phyloP scores from a whole-genome alignment of 768 basidiomycete genomes.

The Tricholoma terreum region DNA sequence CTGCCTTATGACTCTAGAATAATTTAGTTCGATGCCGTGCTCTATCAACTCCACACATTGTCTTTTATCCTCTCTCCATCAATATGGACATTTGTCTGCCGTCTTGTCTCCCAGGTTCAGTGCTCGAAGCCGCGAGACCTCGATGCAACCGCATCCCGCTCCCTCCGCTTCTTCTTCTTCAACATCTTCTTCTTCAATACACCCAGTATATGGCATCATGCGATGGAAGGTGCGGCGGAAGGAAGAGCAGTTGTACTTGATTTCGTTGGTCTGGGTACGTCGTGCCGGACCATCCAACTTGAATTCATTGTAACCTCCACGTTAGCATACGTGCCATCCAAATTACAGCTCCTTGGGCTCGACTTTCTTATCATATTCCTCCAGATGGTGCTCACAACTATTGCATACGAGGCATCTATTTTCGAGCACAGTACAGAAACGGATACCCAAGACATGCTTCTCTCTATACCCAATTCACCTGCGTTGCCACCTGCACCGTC shows the following conservation, averaged over 20 bases:
- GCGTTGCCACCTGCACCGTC: conserved; percentile 19
- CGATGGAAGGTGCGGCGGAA: conserved; percentile 46
- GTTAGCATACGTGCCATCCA: conserved; percentile 61
- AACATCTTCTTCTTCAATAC: conserved; percentile 57
- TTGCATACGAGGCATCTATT: conserved; percentile 63
- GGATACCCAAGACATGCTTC: conserved; percentile 38
- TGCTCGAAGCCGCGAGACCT: conserved; percentile 66
- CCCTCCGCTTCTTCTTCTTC: conserved; percentile 67
- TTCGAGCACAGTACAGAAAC: conserved; percentile 36
- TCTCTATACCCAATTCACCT: conserved; percentile 27
- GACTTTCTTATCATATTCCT: conserved; percentile 66
- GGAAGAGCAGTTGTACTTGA: conserved; percentile 70
- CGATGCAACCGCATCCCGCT: conserved; percentile 46
- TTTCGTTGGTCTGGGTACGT: conserved; percentile 75
- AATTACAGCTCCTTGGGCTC: conserved; percentile 58
- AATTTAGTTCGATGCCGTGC: conserved; percentile 61
- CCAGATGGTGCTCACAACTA: conserved; percentile 62
- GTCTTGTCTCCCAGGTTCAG: conserved; percentile 60
- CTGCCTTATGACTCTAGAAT: conserved; percentile 10
- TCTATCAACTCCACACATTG: conserved; percentile 70
- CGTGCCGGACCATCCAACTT: not conserved
- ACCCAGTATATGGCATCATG: conserved; percentile 61
- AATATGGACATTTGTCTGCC: conserved; percentile 50
- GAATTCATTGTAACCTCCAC: conserved; percentile 1
- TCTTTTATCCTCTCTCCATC: conserved; percentile 79